phyloP scores from a whole-genome alignment of 805 yeast species.

The Candida endomychidarum region DNA sequence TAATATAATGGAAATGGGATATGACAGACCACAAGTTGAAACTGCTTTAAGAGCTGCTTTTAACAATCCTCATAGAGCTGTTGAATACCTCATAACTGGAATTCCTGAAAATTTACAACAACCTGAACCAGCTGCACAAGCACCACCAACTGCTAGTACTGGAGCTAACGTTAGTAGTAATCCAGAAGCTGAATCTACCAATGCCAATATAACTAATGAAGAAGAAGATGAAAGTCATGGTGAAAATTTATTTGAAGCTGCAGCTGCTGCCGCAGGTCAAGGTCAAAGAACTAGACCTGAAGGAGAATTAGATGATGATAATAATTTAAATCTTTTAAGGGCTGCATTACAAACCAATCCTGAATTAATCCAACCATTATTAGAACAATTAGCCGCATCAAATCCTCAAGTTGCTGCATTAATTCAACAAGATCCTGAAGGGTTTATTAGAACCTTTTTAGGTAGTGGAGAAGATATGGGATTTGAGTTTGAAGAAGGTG shows the following conservation, averaged over 20 bases:
- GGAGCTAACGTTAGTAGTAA: conserved; percentile 10
- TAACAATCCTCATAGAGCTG: conserved; percentile 97
- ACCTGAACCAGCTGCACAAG: conserved; percentile 14
- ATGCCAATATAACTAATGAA: conserved; percentile 25
- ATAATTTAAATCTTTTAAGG: conserved; percentile 58
- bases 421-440: conserved; percentile 87
- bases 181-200: conserved; percentile 23
- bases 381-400: conserved; percentile 76
- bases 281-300: conserved; percentile 18
- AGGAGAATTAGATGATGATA: conserved; percentile 46
- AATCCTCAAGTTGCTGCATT: conserved; percentile 84
- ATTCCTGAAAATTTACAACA: conserved; percentile 65
- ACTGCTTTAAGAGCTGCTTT: conserved; percentile 91
- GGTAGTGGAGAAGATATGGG: conserved; percentile 56
- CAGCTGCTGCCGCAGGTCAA: conserved; percentile 31
- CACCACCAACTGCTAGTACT: conserved; percentile 16
- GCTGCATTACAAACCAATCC: conserved; percentile 83
- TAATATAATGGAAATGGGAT: conserved; percentile 95
- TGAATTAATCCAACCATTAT: conserved; percentile 77
- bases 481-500: conserved; percentile 36
- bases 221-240: conserved; percentile 31
- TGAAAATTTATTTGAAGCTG: conserved; percentile 57
- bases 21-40: conserved; percentile 82
- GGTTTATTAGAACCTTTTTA: conserved; percentile 70
- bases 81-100: conserved; percentile 89